Base-by-base conservation (phyloP, 192 early-diverging fungal species). In the Coemansia sp. region DNA sequence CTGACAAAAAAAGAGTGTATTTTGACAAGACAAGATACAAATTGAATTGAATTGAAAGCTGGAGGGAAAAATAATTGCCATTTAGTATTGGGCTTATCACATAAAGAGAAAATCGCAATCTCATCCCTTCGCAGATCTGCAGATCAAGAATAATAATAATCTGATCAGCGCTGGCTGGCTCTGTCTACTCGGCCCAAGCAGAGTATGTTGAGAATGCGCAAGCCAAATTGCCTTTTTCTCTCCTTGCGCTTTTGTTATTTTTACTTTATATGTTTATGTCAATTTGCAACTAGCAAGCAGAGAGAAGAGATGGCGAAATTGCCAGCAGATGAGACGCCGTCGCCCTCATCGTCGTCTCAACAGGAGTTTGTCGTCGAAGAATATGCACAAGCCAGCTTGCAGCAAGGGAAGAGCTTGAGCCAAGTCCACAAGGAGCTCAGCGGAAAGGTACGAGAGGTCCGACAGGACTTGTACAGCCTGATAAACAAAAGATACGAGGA, bases 401-500 rank as follows among this genome's bases (percentile, higher is more conserved):
- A 51, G 42, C 59, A 69, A 49, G 71, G 77, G 53, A 74, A 73
- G 42, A 46, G 23, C 20, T 52, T 80, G 6, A 33, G 29, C 33
- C 64, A 49, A 31, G 13, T 80, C 21, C 65, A 75, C 25, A 23
- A 31, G 13, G 77, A 80, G 39, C 77, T 80, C 5, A 61, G 61
- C 31, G 29, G 34, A n/a, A 59, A 63, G 45, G 65, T 68, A 7
- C 59, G 42, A 7, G 28, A 43, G 16, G 42, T 71, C 7, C 72
- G 68, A 1, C 56, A 46, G 18, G 61, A 71, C 55, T 63, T 80
- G 18, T 58, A 68, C 33, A 57, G 52, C 46, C 66, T 80, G 8
- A 74, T 80, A 45, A 61, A 66, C 61, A 16, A 59, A 15, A 64
- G 69, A 16, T 75, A 80, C 59, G 68, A 71, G 37, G 77, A 80